A percentile compares a stretch with the other conserved stretches of the same genome.
Conservation (phyloP, 345 rosid genomes). For the Aegle marmelos region DNA sequence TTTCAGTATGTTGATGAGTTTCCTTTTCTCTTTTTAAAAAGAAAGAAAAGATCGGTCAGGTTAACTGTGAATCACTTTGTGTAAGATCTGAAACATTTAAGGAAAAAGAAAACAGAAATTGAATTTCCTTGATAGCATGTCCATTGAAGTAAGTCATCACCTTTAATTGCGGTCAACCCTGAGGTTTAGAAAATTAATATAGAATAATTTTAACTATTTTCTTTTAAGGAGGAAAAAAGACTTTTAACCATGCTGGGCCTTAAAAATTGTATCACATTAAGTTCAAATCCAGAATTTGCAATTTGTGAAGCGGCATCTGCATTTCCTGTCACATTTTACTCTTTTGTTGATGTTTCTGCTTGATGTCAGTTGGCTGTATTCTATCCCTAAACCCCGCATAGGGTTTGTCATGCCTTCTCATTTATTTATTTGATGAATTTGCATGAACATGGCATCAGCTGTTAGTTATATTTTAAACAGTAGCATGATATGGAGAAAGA, state of each 20-base stretch:
- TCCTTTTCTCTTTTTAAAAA: not conserved
- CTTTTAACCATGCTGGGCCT: not conserved
- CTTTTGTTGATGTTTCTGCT: not conserved
- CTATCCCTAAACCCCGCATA: not conserved
- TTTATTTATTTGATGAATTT: not conserved
- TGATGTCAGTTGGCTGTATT: not conserved
- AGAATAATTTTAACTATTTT: too few species aligned
- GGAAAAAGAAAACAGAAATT: not conserved
- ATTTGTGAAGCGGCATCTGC: not conserved
- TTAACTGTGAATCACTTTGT: not conserved
- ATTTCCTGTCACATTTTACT: not conserved
- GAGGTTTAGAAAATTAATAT: not conserved
- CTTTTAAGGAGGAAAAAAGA: not conserved
- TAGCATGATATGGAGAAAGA: not conserved
- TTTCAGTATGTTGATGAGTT: not conserved
- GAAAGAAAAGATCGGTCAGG: not conserved
- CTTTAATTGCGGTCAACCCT: not conserved
- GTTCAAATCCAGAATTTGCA: not conserved
- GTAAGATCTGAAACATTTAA: not conserved
- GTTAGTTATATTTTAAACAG: not conserved
- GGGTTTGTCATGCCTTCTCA: not conserved
- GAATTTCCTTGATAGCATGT: not conserved
- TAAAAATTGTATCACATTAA: not conserved
- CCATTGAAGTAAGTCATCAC: not conserved
- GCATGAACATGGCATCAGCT: not conserved